A percentile compares a stretch with the other conserved stretches of the same genome.
Conservation (phyloP, 495 filamentous ascomycete genomes). For the Aspergillus olivimuriae region DNA sequence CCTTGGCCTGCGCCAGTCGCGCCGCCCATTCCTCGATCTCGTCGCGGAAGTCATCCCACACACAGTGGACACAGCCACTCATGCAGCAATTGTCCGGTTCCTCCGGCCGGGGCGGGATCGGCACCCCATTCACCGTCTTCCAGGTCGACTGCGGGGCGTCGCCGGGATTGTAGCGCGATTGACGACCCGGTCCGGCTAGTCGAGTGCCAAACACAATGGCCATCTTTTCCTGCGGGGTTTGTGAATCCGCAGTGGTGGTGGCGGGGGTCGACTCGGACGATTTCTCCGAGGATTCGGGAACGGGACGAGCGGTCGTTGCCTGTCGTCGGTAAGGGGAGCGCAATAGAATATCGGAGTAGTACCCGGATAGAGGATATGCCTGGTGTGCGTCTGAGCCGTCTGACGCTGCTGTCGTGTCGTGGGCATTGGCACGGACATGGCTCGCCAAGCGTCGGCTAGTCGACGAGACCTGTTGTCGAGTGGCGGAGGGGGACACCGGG, state of each 20-base stretch:
- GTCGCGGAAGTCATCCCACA: slow-evolving; percentile 87
- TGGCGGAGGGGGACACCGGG: neutral
- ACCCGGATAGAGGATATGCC: slow-evolving; percentile 38
- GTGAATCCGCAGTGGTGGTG: slow-evolving; percentile 18
- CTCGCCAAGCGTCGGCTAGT: slow-evolving; percentile 20
- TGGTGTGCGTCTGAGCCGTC: slow-evolving; percentile 14
- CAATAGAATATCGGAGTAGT: slow-evolving; percentile 32
- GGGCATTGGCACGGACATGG: slow-evolving; percentile 10
- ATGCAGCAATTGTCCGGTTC: slow-evolving; percentile 99
- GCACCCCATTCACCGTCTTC: slow-evolving; percentile 67
- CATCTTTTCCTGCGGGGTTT: slow-evolving; percentile 48
- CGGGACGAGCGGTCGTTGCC: slow-evolving; percentile 18
- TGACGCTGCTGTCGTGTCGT: slow-evolving; percentile 8
- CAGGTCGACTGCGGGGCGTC: slow-evolving; percentile 31
- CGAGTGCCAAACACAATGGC: slow-evolving; percentile 71
- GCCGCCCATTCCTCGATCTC: slow-evolving; percentile 84
- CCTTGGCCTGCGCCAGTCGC: slow-evolving; percentile 50
- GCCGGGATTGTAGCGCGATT: slow-evolving; percentile 50
- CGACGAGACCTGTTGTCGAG: slow-evolving; percentile 17
- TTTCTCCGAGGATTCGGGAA: slow-evolving; percentile 15
- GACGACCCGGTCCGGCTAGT: slow-evolving; percentile 62
- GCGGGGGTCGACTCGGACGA: no score
- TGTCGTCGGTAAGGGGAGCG: slow-evolving; percentile 21
- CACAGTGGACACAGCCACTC: slow-evolving; percentile 96
- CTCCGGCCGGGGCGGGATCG: slow-evolving; percentile 72